Evolutionary conservation across 805 yeast genomes (phyloP).

Genomic region (Torulaspora indica): DNA sequence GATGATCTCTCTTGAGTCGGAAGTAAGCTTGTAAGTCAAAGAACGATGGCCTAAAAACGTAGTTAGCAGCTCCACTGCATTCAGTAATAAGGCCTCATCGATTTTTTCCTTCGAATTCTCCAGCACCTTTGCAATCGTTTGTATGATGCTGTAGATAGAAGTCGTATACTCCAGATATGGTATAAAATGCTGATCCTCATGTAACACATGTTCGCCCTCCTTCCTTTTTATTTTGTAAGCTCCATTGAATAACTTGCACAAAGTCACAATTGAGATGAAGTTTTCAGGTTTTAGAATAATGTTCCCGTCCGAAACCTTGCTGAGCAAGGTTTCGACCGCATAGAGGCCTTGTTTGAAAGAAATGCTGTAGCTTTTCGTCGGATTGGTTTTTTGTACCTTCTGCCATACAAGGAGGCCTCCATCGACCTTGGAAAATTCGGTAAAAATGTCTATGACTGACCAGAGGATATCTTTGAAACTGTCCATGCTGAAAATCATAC

Average conservation of each 20-base stretch:
- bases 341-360: conserved; percentile 36
- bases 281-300: conserved; percentile 37
- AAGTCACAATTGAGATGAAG: conserved; percentile 41
- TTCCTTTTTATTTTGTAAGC: conserved; percentile 53
- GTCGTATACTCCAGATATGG: conserved; percentile 48
- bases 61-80: conserved; percentile 38
- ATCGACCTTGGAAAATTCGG: conserved; percentile 39
- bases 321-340: conserved; percentile 35
- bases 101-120: conserved; percentile 16
- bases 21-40: conserved; percentile 24
- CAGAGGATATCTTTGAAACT: conserved; percentile 43
- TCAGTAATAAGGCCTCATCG: conserved; percentile 18
- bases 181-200: conserved; percentile 48
- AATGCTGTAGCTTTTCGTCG: conserved; percentile 35
- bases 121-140: conserved; percentile 34
- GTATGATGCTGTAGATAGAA: conserved; percentile 42
- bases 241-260: conserved; percentile 55
- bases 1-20: conserved; percentile 29
- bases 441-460: conserved; percentile 44
- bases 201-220: conserved; percentile 63
- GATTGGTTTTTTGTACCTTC: conserved; percentile 33
- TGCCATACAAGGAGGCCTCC: conserved; percentile 37
- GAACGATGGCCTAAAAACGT: conserved; percentile 31
- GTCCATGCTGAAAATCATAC: conserved; percentile 40
- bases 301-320: conserved; percentile 34